Percentiles rank a stretch among this genome's conserved stretches.
These are phyloP conservation scores for Erodium trifolium DNA, from an alignment of 441 rosid species.

Conservation along the genomic window DNA sequence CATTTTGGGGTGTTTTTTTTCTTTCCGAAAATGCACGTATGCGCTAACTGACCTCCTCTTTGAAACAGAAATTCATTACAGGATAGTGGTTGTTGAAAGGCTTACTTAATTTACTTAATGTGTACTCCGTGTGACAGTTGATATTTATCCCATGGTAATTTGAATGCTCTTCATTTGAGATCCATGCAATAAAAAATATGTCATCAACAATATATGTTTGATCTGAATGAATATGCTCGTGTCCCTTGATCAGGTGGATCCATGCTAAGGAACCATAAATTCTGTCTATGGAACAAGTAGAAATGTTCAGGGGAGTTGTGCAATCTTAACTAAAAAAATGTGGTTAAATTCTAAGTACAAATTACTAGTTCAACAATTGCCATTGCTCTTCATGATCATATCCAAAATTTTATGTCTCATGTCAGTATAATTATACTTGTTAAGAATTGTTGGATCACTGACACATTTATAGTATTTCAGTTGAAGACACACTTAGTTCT, in stretches of 20 bases:
- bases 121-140: not conserved
- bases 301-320: not conserved
- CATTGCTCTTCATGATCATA: not conserved
- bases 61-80: not conserved
- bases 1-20: not conserved
- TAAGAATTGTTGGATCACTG: not conserved
- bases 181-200: not conserved
- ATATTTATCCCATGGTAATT: not conserved
- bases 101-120: not conserved
- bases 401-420: slow-evolving; percentile 2
- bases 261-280: not conserved
- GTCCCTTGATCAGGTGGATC: not conserved
- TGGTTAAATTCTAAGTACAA: not conserved
- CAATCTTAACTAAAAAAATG: not conserved
- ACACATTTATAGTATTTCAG: slow-evolving; percentile 1
- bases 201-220: not conserved
- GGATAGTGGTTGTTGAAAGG: not conserved
- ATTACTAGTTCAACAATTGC: not conserved
- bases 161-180: not conserved
- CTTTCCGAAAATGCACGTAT: not conserved
- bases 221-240: not conserved
- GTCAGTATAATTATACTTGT: not conserved
- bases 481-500: not conserved
- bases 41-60: not conserved
- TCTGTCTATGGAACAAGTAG: not conserved